phyloP scores from a whole-genome alignment of 164 flowering plant species.

The Aristolochia contorta region DNA sequence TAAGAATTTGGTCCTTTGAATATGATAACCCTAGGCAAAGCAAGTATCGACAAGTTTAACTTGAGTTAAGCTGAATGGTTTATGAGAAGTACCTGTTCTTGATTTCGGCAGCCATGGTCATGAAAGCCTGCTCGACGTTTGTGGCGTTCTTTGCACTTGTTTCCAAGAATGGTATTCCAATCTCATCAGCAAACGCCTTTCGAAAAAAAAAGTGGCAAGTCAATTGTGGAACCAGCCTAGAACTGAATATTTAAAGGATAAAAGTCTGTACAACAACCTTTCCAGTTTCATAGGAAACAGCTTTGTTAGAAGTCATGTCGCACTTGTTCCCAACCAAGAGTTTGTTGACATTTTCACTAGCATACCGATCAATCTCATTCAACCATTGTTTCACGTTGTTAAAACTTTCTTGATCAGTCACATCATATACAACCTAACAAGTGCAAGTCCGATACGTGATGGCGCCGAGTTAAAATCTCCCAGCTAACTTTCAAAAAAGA shows the following conservation, averaged over 20 bases:
- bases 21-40: too few species aligned
- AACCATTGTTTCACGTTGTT: conserved; percentile 33
- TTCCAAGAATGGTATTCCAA: conserved; percentile 32
- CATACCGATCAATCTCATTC: conserved; percentile 31
- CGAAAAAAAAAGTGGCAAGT: background rate
- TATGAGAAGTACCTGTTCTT: conserved; percentile 20
- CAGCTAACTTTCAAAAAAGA: background rate
- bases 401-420: conserved; percentile 29
- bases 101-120: conserved; percentile 33
- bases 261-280: conserved; percentile 13
- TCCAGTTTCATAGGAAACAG: conserved; percentile 26
- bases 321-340: conserved; percentile 32
- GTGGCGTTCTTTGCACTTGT: conserved; percentile 31
- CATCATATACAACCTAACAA: conserved; percentile 28
- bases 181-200: conserved; percentile 32
- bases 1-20: too few species aligned
- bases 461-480: background rate
- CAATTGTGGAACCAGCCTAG: background rate
- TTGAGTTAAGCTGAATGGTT: background rate
- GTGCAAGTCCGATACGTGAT: background rate
- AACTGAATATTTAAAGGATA: background rate
- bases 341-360: conserved; percentile 31
- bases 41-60: too few species aligned
- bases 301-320: conserved; percentile 25
- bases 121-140: conserved; percentile 29